Base-by-base conservation (phyloP, 208 protist genomes). In the Leptomonas pyrrhocoris region DNA sequence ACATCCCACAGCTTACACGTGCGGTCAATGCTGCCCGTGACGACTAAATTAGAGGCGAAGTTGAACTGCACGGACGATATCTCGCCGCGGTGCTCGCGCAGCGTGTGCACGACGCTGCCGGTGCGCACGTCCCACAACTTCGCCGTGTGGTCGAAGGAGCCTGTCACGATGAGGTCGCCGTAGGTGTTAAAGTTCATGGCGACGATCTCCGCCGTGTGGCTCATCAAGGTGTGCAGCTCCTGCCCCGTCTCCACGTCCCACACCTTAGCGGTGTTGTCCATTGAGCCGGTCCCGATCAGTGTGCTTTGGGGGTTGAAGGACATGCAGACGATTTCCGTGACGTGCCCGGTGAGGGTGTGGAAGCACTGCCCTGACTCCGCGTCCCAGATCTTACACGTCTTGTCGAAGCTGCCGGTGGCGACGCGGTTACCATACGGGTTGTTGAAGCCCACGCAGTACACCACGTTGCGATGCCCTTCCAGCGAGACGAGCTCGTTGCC, bases 361-460 rank as follows among this genome's bases (percentile, higher is more conserved):
- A 93, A 84, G 64, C 90, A 97, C 68, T 97, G 74, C 11, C 95
- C 96, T 12, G 83, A 96, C 31, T 85, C 55, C 3, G 91, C 69
- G 80, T 98, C 86, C 97, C 98, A 98, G 36, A 99, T 77, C 60
- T 96, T 97, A 61, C 89, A 96, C 18, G 98, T 99, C 78, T 98
- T 98, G 74, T 99, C 98, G 68, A 98, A 98, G 59, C 92, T 98
- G 31, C 94, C 97, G 0, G 98, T 98, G 36, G 96, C 89, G 25
- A 99, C 92, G 45, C 94, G 89, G 79, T 98, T 96, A 50, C 96
- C 94, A 63, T 91, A 98, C 1, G 96, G 96, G 74, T 97, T 96
- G 86, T 99, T 99, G 77, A 98, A 99, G n/a, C 93, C 89, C 1
- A 98, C 87, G 0, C 89, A 96, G 75, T 98, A 99, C 16, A 99